phyloP scores from a whole-genome alignment of 2,329 filamentous ascomycete genomes.

The Calonectria pauciramosa region DNA sequence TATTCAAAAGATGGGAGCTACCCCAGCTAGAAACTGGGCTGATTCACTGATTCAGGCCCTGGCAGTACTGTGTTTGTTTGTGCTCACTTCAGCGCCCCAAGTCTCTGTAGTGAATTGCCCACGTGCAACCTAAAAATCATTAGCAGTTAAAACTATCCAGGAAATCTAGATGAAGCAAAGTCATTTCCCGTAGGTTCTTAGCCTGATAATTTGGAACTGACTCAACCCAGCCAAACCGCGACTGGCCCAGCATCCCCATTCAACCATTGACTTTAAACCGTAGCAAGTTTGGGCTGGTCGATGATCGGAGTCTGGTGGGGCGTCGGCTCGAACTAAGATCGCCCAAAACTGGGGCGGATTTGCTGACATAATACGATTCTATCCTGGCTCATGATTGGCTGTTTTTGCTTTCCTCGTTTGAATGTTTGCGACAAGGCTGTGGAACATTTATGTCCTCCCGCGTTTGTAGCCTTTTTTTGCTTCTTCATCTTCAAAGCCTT shows the following conservation, averaged over 20 bases:
- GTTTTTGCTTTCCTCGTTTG: slow-evolving; percentile 18
- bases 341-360: slow-evolving; percentile 7
- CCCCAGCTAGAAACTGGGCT: neutral
- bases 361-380: slow-evolving; percentile 38
- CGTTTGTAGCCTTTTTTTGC: neutral
- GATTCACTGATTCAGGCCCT: neutral
- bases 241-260: neutral
- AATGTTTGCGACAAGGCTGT: slow-evolving; percentile 44
- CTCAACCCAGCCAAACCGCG: neutral
- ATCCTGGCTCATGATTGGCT: slow-evolving; percentile 33
- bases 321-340: slow-evolving; percentile 13
- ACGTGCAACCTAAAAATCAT: neutral
- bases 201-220: neutral
- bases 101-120: neutral
- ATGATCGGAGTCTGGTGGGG: slow-evolving; percentile 18
- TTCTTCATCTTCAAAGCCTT: neutral
- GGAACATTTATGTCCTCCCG: slow-evolving; percentile 13
- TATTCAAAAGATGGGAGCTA: neutral
- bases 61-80: neutral
- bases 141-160: neutral
- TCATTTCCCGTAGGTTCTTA: neutral
- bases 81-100: neutral
- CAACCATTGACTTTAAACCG: neutral
- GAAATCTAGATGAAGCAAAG: neutral
- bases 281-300: slow-evolving; percentile 21